Evolutionary conservation across 768 basidiomycete genomes (phyloP).

Genomic region (Naganishia vishniacii): DNA sequence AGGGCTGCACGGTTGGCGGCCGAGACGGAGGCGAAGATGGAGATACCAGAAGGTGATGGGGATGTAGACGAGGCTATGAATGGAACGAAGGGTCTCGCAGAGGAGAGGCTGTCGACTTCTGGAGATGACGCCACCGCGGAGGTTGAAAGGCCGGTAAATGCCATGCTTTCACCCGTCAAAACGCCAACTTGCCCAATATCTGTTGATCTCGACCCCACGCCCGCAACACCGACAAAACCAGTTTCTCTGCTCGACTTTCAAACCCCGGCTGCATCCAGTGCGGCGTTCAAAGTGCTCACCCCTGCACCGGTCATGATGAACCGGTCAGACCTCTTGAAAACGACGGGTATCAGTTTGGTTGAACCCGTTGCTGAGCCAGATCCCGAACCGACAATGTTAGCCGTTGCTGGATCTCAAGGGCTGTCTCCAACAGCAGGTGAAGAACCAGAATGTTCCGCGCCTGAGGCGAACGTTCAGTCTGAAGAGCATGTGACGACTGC

Average conservation of each 20-base stretch:
- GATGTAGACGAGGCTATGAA: background rate
- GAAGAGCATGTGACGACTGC: too few species aligned
- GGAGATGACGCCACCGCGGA: background rate
- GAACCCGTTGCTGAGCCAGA: background rate
- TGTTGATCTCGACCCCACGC: background rate
- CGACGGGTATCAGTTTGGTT: slow-evolving; percentile 8
- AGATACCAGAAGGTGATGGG: background rate
- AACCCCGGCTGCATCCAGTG: background rate
- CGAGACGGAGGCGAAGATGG: slow-evolving; percentile 1
- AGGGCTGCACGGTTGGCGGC: slow-evolving; percentile 5
- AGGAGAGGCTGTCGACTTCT: background rate
- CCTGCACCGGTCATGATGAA: background rate
- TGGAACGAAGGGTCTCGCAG: background rate
- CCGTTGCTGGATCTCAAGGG: background rate
- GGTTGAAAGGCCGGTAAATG: background rate
- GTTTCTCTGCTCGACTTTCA: slow-evolving; percentile 9
- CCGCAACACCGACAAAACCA: background rate
- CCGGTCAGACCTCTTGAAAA: background rate
- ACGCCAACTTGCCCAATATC: too few species aligned
- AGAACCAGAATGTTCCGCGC: too few species aligned
- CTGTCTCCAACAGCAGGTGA: too few species aligned
- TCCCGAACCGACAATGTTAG: background rate
- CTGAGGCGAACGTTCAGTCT: too few species aligned
- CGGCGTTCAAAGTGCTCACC: slow-evolving; percentile 8
- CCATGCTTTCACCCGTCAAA: background rate